Evolutionary conservation across 768 basidiomycete genomes (phyloP), one percentile per base, ranked within the genome.

Genomic region (Leccinum pellstonianum): DNA sequence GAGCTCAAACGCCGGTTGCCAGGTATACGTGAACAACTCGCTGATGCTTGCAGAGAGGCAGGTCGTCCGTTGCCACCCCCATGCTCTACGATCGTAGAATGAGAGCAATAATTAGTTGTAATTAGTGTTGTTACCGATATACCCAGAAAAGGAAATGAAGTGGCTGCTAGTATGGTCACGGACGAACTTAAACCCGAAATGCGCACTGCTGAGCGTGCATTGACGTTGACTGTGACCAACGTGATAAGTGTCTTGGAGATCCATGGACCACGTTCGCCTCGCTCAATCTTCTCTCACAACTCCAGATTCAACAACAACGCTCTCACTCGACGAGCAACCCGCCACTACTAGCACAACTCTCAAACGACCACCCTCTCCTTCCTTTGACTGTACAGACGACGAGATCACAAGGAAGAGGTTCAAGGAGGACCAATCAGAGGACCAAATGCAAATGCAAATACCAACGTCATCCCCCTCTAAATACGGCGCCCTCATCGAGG

Each of bases 341-440:
- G 56, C 74, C 23, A 55, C 56, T 15, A 48, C 47, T 29, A 29
- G 27, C 14, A 48, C 67, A 8, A 52, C 64, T 10, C 74, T 83
- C 56, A 91, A 91, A 73, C 85, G 88, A 65, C 79, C 80, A 55
- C 85, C 83, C 17, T 86, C 87, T 23, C 74, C 81, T 10, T 81
- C 84, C 58, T 86, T 84, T 68, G 83, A 85, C 60, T 79, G 74
- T 54, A 66, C 73, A 37, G 79, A 78, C 59, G 77, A 69, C 50
- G 79, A 81, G 59, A 69, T 75, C 64, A 82, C 76, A 66, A 78
- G 83, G 66, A 90, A 90, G 79, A 81, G 83, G 70, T 69, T 83
- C 67, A 88, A 82, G 70, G 83, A 84, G 59, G 77, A 76, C 54
- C 31, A 63, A n/a, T 50, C 74, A 48, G 49, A 65, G 52, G 72